Base-by-base conservation (phyloP, 106 monocot genomes). In the Iris macrosiphon region DNA sequence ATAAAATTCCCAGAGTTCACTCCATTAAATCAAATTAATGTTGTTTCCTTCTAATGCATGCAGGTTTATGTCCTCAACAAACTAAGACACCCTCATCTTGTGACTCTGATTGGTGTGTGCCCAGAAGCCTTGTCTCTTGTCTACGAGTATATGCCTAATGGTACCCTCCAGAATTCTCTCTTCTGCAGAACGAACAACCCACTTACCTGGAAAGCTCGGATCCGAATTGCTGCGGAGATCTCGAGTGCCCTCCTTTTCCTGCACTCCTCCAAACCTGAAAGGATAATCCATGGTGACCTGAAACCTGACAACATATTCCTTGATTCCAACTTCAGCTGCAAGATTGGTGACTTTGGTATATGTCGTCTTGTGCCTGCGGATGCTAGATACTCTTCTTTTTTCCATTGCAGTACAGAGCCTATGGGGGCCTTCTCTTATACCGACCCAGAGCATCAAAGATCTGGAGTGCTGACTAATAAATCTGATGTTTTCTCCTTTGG, bases 401-500 rank as follows among this genome's bases (percentile, higher is more conserved):
- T 71, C 48, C 57, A 62, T 14, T 31, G 55, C 23, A 49, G 45
- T 35, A 54, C 64, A 8, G 70, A 66, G 19, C 61, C 67, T 2
- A 72, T 55, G 45, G 80, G 67, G 1, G 38, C 53, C 22, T 80
- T 77, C 38, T 54, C 74, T 28, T 85, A 79, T 37, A 22, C 59
- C 6, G 92, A 92, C 30, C 92, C 82, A 8, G 92, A 76, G 40
- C 77, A 57, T 32, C 59, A 62, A 46, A 70, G 61, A 5, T 55
- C 72, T 7, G 61, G 69, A 25, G 17, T 72, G 28, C 19, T 66
- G 62, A 76, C 73, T 35, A 37, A 67, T 10, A 77, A 82, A 21
- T 82, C 82, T 28, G 92, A 92, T 61, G 61, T 86, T 28, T 92
- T 82, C 49, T 72, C 79, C n/a, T 71, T 92, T 52, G 92, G 92